Evolutionary conservation across 1,139 yeast genomes (phyloP).

Genomic region (Hemisphaericaspora lyxosophila): DNA sequence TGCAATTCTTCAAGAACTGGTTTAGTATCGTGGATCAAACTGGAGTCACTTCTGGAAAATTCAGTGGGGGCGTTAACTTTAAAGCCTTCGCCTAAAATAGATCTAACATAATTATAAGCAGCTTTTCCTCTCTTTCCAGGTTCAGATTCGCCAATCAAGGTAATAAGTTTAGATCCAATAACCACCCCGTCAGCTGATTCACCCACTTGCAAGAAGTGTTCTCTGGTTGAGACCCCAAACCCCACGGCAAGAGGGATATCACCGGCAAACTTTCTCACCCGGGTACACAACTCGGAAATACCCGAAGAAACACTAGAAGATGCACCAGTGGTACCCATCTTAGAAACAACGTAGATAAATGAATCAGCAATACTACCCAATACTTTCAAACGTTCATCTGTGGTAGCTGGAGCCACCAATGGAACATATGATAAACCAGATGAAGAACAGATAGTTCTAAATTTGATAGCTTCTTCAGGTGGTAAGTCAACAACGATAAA

Average conservation of each 20-base stretch:
- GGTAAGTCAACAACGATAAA: conserved; percentile 94
- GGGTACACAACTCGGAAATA: conserved; percentile 65
- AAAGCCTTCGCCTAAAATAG: conserved; percentile 65
- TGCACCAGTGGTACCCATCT: conserved; percentile 98
- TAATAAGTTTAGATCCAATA: conserved; percentile 84
- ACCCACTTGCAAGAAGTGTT: conserved; percentile 82
- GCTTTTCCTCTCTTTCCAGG: conserved; percentile 59
- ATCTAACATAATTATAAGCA: conserved; percentile 66
- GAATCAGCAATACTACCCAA: conserved; percentile 88
- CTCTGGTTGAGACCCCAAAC: conserved; percentile 92
- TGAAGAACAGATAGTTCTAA: conserved; percentile 69
- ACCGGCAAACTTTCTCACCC: conserved; percentile 73
- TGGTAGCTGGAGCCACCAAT: conserved; percentile 93
- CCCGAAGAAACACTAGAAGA: conserved; percentile 61
- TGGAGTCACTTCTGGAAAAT: conserved; percentile 20
- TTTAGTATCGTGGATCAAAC: conserved; percentile 24
- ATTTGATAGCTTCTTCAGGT: conserved; percentile 92
- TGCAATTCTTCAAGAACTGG: conserved; percentile 54
- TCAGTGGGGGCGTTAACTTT: conserved; percentile 32
- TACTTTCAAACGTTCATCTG: conserved; percentile 78
- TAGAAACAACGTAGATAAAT: conserved; percentile 90
- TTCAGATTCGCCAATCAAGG: conserved; percentile 62
- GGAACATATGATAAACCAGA: conserved; percentile 84
- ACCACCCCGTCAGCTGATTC: conserved; percentile 88
- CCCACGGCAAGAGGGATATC: conserved; percentile 91